phyloP scores from a whole-genome alignment of 805 yeast genomes.

The Clavispora phyllophila region DNA sequence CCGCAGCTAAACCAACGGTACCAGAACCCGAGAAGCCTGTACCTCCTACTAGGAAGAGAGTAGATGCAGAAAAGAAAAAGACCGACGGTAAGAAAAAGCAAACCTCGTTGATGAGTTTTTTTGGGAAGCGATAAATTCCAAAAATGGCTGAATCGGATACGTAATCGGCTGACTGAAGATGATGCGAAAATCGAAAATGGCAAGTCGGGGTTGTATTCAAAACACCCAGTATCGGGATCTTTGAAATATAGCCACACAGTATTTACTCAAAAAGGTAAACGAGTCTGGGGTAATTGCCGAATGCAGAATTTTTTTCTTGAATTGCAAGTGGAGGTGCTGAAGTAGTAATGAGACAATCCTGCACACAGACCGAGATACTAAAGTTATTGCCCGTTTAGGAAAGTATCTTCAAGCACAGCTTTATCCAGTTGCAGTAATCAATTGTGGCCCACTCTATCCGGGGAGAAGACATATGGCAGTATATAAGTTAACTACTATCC shows the following conservation, averaged over 20 bases:
- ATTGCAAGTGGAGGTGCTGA: not conserved
- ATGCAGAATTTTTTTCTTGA: not conserved
- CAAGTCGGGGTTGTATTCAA: not conserved
- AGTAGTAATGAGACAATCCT: not conserved
- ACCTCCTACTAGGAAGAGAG: not conserved
- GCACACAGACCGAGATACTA: not conserved
- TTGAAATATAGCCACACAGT: not conserved
- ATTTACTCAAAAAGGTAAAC: not conserved
- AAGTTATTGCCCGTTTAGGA: constrained; percentile 2
- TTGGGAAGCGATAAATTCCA: constrained; percentile 29
- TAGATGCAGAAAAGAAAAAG: constrained; percentile 2
- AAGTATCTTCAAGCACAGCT: not conserved
- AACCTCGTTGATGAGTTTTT: constrained; percentile 44
- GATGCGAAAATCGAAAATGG: not conserved
- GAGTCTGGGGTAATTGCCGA: not conserved
- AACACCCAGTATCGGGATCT: no score
- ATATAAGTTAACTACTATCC: not conserved
- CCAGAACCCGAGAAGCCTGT: not conserved
- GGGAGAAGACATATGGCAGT: not conserved
- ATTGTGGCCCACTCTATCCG: no score
- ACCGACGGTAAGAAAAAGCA: constrained; percentile 31
- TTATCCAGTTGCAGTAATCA: constrained; percentile 4
- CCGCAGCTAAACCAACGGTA: constrained; percentile 15
- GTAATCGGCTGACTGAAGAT: not conserved
- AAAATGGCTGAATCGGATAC: not conserved